A percentile compares a stretch with the other conserved stretches of the same genome.
Conservation (phyloP, 1,139 yeast genomes). For the Pneumocystis wakefieldiae region DNA sequence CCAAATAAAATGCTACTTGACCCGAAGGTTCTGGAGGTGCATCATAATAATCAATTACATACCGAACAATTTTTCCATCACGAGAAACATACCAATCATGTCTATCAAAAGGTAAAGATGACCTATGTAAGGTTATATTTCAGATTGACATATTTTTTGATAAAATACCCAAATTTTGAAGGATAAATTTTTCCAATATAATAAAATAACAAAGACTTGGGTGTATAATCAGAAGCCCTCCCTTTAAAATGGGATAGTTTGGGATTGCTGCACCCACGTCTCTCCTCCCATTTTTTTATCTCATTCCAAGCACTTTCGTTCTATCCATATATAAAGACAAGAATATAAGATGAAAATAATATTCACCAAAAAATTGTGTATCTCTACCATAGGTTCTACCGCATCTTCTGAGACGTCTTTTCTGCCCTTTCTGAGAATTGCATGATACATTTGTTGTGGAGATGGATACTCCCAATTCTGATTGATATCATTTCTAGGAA, state of each 20-base stretch:
- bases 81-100: conserved; percentile 97
- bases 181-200: conserved; percentile 60
- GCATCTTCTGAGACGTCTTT: conserved; percentile 85
- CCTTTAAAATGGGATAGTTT: conserved; percentile 80
- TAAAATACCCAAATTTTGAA: conserved; percentile 35
- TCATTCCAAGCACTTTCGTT: conserved; percentile 98
- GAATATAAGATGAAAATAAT: background rate
- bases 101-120: conserved; percentile 84
- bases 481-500: conserved; percentile 65
- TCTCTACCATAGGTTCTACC: conserved; percentile 92
- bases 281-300: conserved; percentile 71
- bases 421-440: conserved; percentile 86
- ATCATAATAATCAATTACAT: conserved; percentile 84
- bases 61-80: conserved; percentile 44
- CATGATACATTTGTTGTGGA: conserved; percentile 97
- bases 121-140: conserved; percentile 18
- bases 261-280: conserved; percentile 40
- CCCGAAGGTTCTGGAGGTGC: conserved; percentile 84
- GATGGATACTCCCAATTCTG: conserved; percentile 94
- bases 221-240: conserved; percentile 72
- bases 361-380: conserved; percentile 59
- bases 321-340: background rate
- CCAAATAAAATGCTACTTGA: conserved; percentile 82
- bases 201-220: conserved; percentile 67
- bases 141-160: background rate